These are phyloP conservation scores for Exophiala sp. DNA, from an alignment of 2,329 filamentous ascomycete species.

Conservation along the genomic window DNA sequence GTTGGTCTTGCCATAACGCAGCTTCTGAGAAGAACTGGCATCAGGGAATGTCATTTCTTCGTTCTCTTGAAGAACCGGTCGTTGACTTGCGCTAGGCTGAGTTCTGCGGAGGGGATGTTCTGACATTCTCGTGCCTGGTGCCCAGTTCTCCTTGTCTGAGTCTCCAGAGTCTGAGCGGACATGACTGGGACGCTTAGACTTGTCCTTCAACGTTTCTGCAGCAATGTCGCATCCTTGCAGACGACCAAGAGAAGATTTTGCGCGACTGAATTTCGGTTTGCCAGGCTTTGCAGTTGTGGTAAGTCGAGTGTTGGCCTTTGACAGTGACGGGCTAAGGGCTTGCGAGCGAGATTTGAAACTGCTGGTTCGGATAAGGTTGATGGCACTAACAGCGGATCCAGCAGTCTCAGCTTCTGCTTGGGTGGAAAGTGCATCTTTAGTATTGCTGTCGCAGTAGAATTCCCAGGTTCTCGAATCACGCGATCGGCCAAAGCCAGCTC, in stretches of 20 bases:
- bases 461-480: conserved; percentile 87
- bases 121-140: conserved; percentile 44
- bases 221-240: conserved; percentile 46
- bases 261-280: conserved; percentile 59
- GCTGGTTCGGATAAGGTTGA: conserved; percentile 70
- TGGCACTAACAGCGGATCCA: conserved; percentile 73
- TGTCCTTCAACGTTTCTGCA: conserved; percentile 24
- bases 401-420: conserved; percentile 74
- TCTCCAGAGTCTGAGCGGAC: conserved; percentile 56
- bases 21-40: conserved; percentile 9
- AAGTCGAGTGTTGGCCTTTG: conserved; percentile 42
- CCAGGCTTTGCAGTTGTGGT: conserved; percentile 38
- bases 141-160: conserved; percentile 94
- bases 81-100: conserved; percentile 34
- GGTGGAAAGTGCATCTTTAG: conserved; percentile 70
- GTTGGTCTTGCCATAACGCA: not conserved
- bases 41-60: conserved; percentile 26
- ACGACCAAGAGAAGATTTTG: conserved; percentile 57
- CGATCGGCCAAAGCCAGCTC: conserved; percentile 64
- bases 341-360: conserved; percentile 48
- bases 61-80: conserved; percentile 46
- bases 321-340: conserved; percentile 37
- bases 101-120: conserved; percentile 50
- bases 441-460: conserved; percentile 76
- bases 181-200: conserved; percentile 33